phyloP scores from a whole-genome alignment of 1,284 basidiomycete genomes.

The Rhodofomes roseus region DNA sequence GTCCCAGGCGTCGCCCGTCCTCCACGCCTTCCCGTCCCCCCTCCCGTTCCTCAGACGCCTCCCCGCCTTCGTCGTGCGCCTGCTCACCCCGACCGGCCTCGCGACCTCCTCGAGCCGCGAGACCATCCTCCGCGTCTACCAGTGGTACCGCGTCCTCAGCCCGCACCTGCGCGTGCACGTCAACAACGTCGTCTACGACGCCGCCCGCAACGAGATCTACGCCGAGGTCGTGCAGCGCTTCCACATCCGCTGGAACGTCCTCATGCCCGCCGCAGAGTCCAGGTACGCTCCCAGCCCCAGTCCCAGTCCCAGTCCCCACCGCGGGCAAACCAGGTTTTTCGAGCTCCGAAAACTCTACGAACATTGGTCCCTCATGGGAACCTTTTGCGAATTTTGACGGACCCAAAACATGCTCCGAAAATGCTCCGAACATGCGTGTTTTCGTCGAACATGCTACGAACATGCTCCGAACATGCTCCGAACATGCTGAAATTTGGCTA shows the following conservation, averaged over 20 bases:
- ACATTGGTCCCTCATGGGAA: too few relatives aligned
- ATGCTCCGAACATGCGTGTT: too few relatives aligned
- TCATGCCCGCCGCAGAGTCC: slow-evolving; percentile 38
- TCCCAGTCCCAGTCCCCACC: not conserved
- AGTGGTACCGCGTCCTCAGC: slow-evolving; percentile 62
- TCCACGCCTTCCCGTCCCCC: not conserved
- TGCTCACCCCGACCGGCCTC: not conserved
- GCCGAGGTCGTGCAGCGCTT: slow-evolving; percentile 51
- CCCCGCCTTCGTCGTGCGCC: not conserved
- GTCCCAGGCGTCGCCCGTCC: slow-evolving; percentile 15
- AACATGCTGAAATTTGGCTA: not conserved
- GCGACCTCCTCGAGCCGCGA: slow-evolving; percentile 29
- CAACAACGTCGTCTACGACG: slow-evolving; percentile 44
- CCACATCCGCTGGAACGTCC: slow-evolving; percentile 46
- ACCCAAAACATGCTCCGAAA: too few relatives aligned
- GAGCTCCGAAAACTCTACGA: too few relatives aligned
- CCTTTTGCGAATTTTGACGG: too few relatives aligned
- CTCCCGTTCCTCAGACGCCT: not conserved
- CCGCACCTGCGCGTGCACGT: slow-evolving; percentile 40
- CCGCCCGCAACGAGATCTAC: slow-evolving; percentile 30
- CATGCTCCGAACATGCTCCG: too few relatives aligned
- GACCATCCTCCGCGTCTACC: slow-evolving; percentile 48
- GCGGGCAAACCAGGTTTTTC: too few relatives aligned
- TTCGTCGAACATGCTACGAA: too few relatives aligned
- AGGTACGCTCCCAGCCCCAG: slow-evolving; percentile 35